phyloP scores from a whole-genome alignment of 140 eudicot species.

The Ambrosia hybrid region DNA sequence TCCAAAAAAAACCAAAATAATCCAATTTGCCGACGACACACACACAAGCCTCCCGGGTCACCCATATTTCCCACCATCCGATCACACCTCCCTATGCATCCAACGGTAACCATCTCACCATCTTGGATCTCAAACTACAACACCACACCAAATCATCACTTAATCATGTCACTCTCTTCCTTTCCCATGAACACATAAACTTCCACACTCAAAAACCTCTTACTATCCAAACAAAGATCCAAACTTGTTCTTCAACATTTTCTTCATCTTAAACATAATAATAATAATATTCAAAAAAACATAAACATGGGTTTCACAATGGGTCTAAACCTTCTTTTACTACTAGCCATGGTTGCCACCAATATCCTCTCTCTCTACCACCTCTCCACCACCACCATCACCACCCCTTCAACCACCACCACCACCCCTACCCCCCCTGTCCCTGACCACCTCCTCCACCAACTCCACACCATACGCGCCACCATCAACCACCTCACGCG shows the following conservation, averaged over 20 bases:
- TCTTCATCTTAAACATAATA: not conserved
- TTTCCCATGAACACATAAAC: not conserved
- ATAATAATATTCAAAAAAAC: not conserved
- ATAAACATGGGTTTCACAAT: slow-evolving; percentile 67
- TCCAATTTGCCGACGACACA: slow-evolving; percentile 6
- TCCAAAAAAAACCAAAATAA: slow-evolving; percentile 11
- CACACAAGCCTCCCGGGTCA: slow-evolving; percentile 13
- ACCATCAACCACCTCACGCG: slow-evolving; percentile 97
- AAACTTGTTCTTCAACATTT: not conserved
- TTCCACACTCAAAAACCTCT: not conserved
- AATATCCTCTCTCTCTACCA: slow-evolving; percentile 93
- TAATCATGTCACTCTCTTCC: not conserved
- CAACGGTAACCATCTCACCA: slow-evolving; percentile 31
- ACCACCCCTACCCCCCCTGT: slow-evolving; percentile 54
- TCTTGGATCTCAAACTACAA: slow-evolving; percentile 26
- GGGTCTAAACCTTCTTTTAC: slow-evolving; percentile 71
- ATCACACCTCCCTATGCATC: slow-evolving; percentile 25
- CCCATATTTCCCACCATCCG: slow-evolving; percentile 18
- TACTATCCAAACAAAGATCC: not conserved
- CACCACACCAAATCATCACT: slow-evolving; percentile 18
- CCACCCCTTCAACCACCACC: slow-evolving; percentile 26
- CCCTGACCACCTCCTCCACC: slow-evolving; percentile 77
- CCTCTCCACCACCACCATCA: slow-evolving; percentile 71
- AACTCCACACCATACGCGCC: slow-evolving; percentile 89
- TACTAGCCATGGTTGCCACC: slow-evolving; percentile 93